Evolutionary conservation across 768 basidiomycete species (phyloP), one percentile per base, ranked within the genome.

Genomic region (Sarcodon aspratus): DNA sequence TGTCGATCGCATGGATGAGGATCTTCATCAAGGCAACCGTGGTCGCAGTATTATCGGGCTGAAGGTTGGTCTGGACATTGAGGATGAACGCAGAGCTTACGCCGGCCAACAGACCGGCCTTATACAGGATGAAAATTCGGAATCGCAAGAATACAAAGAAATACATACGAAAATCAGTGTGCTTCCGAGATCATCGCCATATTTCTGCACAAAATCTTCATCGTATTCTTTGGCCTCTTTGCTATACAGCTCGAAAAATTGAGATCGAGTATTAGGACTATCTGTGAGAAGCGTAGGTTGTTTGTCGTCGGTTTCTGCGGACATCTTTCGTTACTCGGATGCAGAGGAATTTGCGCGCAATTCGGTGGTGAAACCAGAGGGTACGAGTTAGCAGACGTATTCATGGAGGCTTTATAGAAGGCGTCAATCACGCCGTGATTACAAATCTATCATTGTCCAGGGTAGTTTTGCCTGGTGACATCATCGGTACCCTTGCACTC

Each of bases 31-130:
- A 38, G 21, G 55, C 34, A 1, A 57, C 48, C 0, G 50, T 44
- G n/a, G 57, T 50, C 13, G 43, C 54, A 6, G 52, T 46, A n/a
- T 55, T 45, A 17, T 59, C 45, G 6, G 54, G 59, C 17, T 51
- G 54, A 32, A 64, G 50, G 9, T 38, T 52, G 9, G 40, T 46
- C 35, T 58, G 58, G 12, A 58, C 58, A 36, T 58, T 57, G 15
- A 63, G 45, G n/a, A 60, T 37, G 38, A 64, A 62, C 0, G 63
- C 56, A 7, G 63, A 63, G 27, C 57, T 15, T 8, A 60, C 55
- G 11, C 55, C 58, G 9, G 63, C 63, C 49, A 63, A 64, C 9
- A 64, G 51, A 40, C 57, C 62, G 7, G 63, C 61, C 63, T 64
- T 13, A 8, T 12, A n/a, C 50, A 6, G 11, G 10, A 27, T 27